Evolutionary conservation across 1,284 basidiomycete genomes (phyloP), one percentile per base, ranked within the genome.

Genomic region (Malassezia yamatoensis): DNA sequence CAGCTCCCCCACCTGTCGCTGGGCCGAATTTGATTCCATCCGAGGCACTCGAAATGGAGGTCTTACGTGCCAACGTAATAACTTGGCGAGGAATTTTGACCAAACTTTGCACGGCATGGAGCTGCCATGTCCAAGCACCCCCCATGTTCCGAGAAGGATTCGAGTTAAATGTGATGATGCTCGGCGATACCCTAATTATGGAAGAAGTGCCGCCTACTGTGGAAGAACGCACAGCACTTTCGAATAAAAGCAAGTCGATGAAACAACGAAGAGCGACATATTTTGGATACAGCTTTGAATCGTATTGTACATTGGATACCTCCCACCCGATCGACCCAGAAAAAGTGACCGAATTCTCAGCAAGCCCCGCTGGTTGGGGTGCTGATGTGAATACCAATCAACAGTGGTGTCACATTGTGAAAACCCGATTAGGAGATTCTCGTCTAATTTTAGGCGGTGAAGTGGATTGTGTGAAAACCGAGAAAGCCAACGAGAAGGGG

Each of bases 401-500:
- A 0, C 91, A 96, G 73, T 96, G 90, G 90, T 96, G 91, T 72
- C 85, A 83, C 60, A 83, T 98, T 24, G 86, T 93, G 43, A 87
- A 88, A 72, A 90, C 89, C 2, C 88, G 88, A 58, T 81, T 96
- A 5, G 88, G 85, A 0, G 80, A 83, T 49, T 81, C 81, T 36
- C 81, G 89, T n/a, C 78, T 94, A 45, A 79, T 93, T 51, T 83
- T 96, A 34, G 91, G 90, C 0, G 93, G 93, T 12, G 91, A 96
- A 76, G 91, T 96, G 1, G 91, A 98, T 74, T 96, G 91, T 67
- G 84, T 93, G 15, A 34, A 57, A 37, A 43, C 50, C 9, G 53
- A 50, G 24, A 10, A 35, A 49, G 41, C 34, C 12, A 45, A 16
- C 0, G 43, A 16, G 3, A 5, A 51, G 53, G 4, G 3, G 24